Conservation (phyloP, 2,329 filamentous ascomycete genomes). For the Annulohypoxylon truncatum region DNA sequence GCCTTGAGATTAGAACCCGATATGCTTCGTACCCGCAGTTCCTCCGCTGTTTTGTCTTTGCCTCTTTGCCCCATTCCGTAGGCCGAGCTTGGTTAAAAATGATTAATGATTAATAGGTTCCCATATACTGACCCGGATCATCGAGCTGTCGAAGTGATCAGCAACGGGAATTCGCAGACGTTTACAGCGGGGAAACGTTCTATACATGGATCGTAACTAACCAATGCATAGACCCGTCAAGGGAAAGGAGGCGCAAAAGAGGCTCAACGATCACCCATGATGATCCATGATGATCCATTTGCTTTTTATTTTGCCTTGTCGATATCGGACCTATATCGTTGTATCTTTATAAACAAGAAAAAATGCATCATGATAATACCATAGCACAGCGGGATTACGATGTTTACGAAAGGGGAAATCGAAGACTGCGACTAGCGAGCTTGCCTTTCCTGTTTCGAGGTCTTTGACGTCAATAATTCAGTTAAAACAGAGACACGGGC, state of each 20-base stretch:
- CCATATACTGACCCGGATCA: neutral
- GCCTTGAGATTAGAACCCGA: slow-evolving; percentile 34
- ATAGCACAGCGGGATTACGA: neutral
- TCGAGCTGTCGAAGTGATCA: slow-evolving; percentile 10
- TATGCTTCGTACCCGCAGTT: slow-evolving; percentile 27
- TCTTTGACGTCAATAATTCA: slow-evolving; percentile 35
- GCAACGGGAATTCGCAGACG: slow-evolving; percentile 17
- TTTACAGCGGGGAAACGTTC: slow-evolving; percentile 22
- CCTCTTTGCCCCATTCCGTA: neutral
- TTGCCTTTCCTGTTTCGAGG: slow-evolving; percentile 24
- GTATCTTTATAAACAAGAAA: neutral
- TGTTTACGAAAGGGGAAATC: slow-evolving; percentile 27
- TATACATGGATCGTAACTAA: slow-evolving; percentile 20
- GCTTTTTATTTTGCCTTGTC: slow-evolving; percentile 2
- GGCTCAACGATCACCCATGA: slow-evolving; percentile 16
- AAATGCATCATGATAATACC: slow-evolving; percentile 27
- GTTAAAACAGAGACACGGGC: slow-evolving; percentile 33
- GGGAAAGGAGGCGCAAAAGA: neutral
- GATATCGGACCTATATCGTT: slow-evolving; percentile 12
- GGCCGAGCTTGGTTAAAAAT: slow-evolving; percentile 3
- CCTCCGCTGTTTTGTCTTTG: slow-evolving; percentile 5
- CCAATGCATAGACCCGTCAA: slow-evolving; percentile 10
- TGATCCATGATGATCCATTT: neutral
- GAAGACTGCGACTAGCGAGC: slow-evolving; percentile 23
- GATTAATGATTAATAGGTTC: slow-evolving; percentile 6